A percentile compares a stretch with the other conserved stretches of the same genome.
Evolutionary conservation across 257 asterid genomes (phyloP).

Genomic region (Penstemon eatonii): DNA sequence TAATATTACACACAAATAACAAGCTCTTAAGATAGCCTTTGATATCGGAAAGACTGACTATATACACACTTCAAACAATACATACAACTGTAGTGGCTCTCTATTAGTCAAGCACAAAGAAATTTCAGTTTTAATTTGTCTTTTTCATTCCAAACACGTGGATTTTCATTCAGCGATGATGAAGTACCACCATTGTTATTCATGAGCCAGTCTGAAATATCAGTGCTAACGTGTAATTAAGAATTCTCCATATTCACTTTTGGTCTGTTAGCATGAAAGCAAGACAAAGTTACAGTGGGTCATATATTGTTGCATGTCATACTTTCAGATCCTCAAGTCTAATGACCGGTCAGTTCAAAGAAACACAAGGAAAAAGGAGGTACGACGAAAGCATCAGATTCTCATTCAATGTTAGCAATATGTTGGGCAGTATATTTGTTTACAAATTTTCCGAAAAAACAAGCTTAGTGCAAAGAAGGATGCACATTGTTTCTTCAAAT

Average conservation of each 20-base stretch:
- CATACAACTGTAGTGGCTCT: neutral
- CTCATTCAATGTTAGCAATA: neutral
- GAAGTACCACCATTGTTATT: neutral
- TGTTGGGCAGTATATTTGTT: neutral
- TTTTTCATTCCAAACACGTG: slow-evolving; percentile 13
- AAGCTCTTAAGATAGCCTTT: no score
- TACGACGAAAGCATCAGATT: neutral
- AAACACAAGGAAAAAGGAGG: slow-evolving; percentile 19
- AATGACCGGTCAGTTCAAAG: slow-evolving; percentile 6
- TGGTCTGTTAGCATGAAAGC: slow-evolving; percentile 1
- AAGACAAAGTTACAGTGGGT: slow-evolving; percentile 6
- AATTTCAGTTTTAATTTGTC: neutral
- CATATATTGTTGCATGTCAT: neutral
- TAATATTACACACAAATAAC: no score
- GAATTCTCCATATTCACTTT: slow-evolving; percentile 9
- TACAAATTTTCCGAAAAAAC: neutral
- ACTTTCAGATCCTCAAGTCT: neutral
- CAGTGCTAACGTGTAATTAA: neutral
- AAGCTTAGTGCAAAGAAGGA: neutral
- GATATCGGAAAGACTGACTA: neutral
- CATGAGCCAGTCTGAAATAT: neutral
- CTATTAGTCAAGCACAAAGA: slow-evolving; percentile 13
- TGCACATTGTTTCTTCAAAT: slow-evolving; percentile 5
- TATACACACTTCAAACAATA: slow-evolving; percentile 8
- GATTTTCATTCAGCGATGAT: slow-evolving; percentile 10